phyloP scores from a whole-genome alignment of 2,329 filamentous ascomycete genomes.

The Plectosphaerella plurivora region DNA sequence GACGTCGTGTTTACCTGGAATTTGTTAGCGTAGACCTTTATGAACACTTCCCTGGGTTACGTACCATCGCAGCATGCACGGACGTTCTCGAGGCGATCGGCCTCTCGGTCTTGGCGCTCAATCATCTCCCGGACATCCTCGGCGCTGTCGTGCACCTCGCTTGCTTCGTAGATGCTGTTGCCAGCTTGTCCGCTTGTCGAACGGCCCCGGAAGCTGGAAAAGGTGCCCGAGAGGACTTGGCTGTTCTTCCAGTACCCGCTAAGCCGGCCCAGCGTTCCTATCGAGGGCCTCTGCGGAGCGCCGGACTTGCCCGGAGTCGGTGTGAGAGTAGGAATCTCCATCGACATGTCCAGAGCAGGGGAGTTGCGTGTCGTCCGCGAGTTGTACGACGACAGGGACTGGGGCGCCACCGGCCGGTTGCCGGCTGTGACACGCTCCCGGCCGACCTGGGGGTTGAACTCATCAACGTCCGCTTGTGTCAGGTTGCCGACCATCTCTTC shows the following conservation, averaged over 20 bases:
- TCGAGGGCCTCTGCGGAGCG: slow-evolving; percentile 23
- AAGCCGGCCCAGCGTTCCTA: slow-evolving; percentile 51
- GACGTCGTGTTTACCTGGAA: slow-evolving; percentile 69
- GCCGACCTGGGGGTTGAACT: slow-evolving; percentile 71
- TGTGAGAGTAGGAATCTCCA: slow-evolving; percentile 53
- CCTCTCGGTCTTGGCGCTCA: slow-evolving; percentile 71
- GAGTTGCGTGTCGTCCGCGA: slow-evolving; percentile 67
- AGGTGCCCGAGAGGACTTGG: slow-evolving; percentile 39
- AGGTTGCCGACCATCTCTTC: slow-evolving; percentile 55
- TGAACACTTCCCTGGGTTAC: slow-evolving; percentile 19
- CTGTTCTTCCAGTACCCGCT: slow-evolving; percentile 56
- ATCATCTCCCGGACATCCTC: slow-evolving; percentile 80
- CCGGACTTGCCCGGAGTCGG: slow-evolving; percentile 39
- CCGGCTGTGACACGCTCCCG: slow-evolving; percentile 27
- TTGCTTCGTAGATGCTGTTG: slow-evolving; percentile 53
- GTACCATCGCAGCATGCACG: slow-evolving; percentile 95
- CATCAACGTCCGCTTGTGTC: slow-evolving; percentile 61
- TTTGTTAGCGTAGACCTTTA: slow-evolving; percentile 21
- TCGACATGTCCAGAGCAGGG: slow-evolving; percentile 44
- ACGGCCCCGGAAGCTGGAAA: slow-evolving; percentile 51
- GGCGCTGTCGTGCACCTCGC: slow-evolving; percentile 68
- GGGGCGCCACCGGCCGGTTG: slow-evolving; percentile 46
- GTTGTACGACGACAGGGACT: slow-evolving; percentile 75
- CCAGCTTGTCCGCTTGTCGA: slow-evolving; percentile 35
- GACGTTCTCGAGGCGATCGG: slow-evolving; percentile 86